These are phyloP conservation scores for Omphalotus guepiniiformis DNA, from an alignment of 768 basidiomycete genomes.

Conservation along the genomic window DNA sequence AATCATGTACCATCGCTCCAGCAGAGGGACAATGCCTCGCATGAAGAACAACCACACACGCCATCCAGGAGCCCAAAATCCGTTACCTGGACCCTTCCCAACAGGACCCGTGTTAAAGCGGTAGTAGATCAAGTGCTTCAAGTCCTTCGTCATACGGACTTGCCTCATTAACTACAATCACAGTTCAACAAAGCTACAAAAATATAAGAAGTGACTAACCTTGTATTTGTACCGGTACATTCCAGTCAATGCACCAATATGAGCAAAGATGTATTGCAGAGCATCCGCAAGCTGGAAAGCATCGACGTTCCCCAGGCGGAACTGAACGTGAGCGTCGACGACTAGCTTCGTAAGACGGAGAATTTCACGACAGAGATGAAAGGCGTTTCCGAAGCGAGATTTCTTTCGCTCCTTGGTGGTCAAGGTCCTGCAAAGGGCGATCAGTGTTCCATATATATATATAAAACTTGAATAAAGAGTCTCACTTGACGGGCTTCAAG, in stretches of 20 bases:
- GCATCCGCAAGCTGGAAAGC: constrained; percentile 99
- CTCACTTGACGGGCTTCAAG: constrained; percentile 88
- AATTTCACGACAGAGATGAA: constrained; percentile 97
- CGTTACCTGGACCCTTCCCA: constrained; percentile 97
- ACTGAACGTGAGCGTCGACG: constrained; percentile 98
- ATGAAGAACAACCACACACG: constrained; percentile 99
- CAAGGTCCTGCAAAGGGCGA: constrained; percentile 61
- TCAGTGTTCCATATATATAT: not conserved
- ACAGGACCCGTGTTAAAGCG: constrained; percentile 99
- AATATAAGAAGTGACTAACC: constrained; percentile 34
- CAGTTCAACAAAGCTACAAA: constrained; percentile 7
- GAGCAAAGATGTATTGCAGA: constrained; percentile 94
- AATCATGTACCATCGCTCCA: constrained; percentile 77
- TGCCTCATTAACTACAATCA: constrained; percentile 84
- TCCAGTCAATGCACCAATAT: constrained; percentile 96
- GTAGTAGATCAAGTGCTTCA: constrained; percentile 98
- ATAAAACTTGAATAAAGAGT: constrained; percentile 10
- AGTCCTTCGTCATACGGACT: constrained; percentile 98
- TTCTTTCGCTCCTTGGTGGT: constrained; percentile 99
- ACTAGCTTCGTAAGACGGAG: constrained; percentile 96
- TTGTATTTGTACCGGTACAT: constrained; percentile 99
- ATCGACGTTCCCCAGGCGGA: constrained; percentile 96
- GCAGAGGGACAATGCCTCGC: constrained; percentile 95
- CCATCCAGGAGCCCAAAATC: constrained; percentile 99
- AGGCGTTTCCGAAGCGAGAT: constrained; percentile 99